Base-by-base conservation (phyloP, 2,329 filamentous ascomycete genomes). In the Thelonectria rubi region DNA sequence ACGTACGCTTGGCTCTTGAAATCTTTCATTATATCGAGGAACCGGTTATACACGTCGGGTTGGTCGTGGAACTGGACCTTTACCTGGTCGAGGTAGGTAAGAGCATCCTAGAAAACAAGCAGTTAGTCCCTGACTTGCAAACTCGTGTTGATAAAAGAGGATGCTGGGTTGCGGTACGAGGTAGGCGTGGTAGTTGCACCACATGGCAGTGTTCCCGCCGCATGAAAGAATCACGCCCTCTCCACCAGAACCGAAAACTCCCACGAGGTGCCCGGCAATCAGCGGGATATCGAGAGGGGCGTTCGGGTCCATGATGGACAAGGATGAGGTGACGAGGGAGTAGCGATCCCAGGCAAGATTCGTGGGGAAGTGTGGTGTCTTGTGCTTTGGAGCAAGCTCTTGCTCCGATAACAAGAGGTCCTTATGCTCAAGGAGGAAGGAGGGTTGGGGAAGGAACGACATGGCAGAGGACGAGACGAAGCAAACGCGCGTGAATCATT, bases 1-100 rank as follows among this genome's bases (percentile, higher is more conserved):
- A 85, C 91, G 80, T 82, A 94, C 87, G 94, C 93, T 79, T 97
- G 94, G 72, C 93, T 97, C 79, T 99, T 99, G 77, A 99, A 99
- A 71, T 99, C 95, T 74, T 99, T 99, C 95, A 99, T 99, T 50
- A 99, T 99, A 71, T 99, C 95, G 47, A 99, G 81, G 71, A 99
- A 98, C 39, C 92, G 86, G 73, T 98, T 98, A 73, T 99, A 99
- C 0, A 99, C 95, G 76, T 98, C 94, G 4, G 95, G 94, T 69
- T 97, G 93, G 65, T 98, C 94, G 63, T 93, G 91, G 70, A 99
- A 99, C 73, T 97, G 94, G 26, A 98, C 94, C 78, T 99, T 99
- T 66, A 99, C 95, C 77, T 98, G 95, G 74, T 99, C 95, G 21
- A 99, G 86, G 74, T 99, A 99, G 72, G 93, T 97, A 46, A 99